These are phyloP conservation scores for Coniochaeta sp. DNA, from an alignment of 2,329 filamentous ascomycete species.

Conservation along the genomic window DNA sequence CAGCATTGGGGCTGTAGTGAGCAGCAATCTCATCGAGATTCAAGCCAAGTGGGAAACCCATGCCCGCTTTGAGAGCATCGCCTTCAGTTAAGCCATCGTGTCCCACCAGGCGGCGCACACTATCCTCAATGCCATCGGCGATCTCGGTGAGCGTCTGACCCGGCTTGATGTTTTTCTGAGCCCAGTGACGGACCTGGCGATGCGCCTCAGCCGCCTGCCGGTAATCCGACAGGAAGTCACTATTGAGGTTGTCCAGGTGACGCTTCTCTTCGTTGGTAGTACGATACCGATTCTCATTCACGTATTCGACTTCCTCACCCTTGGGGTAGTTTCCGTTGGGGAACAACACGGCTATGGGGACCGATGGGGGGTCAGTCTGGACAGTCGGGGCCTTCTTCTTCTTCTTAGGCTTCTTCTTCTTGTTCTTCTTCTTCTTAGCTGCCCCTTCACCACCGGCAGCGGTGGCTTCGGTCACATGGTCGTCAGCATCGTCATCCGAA, in stretches of 20 bases:
- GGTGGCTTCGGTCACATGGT: conserved; percentile 21
- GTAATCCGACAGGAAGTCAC: conserved; percentile 73
- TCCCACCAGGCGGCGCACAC: conserved; percentile 68
- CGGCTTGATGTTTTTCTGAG: conserved; percentile 71
- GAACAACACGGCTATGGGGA: conserved; percentile 65
- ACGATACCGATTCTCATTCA: conserved; percentile 66
- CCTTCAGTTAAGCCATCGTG: conserved; percentile 72
- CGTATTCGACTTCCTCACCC: conserved; percentile 72
- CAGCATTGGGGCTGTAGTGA: conserved; percentile 81
- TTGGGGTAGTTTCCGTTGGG: conserved; percentile 64
- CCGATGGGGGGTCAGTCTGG: conserved; percentile 67
- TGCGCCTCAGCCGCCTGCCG: conserved; percentile 84
- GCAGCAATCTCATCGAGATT: conserved; percentile 81
- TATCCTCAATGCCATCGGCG: conserved; percentile 79
- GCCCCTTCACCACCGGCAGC: conserved; percentile 18
- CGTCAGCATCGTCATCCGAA: conserved; percentile 46
- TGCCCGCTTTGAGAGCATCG: conserved; percentile 69
- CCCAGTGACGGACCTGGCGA: conserved; percentile 78
- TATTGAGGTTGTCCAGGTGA: conserved; percentile 73
- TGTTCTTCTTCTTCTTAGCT: conserved; percentile 71
- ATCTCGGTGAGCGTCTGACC: conserved; percentile 76
- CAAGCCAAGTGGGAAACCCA: conserved; percentile 81
- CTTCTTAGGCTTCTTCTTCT: conserved; percentile 68
- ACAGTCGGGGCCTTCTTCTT: conserved; percentile 56
- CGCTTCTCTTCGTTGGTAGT: conserved; percentile 80